Evolutionary conservation across 768 basidiomycete genomes (phyloP), one percentile per base, ranked within the genome.

Genomic region (Fomitopsis pulvina): DNA sequence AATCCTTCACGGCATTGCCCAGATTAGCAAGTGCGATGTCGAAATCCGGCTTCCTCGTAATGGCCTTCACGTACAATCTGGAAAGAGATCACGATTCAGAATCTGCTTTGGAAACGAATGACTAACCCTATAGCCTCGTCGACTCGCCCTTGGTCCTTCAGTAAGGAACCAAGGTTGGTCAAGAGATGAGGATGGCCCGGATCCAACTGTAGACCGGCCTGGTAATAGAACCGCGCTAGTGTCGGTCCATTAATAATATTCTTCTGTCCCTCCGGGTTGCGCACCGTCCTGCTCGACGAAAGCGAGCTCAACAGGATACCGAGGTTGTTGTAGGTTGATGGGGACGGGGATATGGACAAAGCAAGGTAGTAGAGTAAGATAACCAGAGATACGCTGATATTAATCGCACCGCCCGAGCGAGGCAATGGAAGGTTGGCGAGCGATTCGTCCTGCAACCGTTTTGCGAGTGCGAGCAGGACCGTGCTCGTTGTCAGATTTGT

Each of bases 11-110:
- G 0, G 74, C 73, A 58, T 76, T 78, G 16, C 70, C 76, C 60
- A 78, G 66, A 48, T 78, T 78, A 14, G 75, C 74, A 9, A 78
- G 63, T 2, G 76, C 76, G 49, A 78, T 72, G 38, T 76, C 77
- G 28, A 76, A 72, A 52, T 73, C 69, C 4, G 75, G 75, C 45
- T 76, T 72, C 34, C 55, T 53, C 32, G 64, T 46, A 14, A 76
- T 54, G 2, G 73, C 74, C 41, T 67, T 64, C 38, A 61, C 62
- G 57, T 75, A 76, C 12, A 75, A 52, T 29, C 73, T 74, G 49
- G n/a, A n/a, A 6, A 37, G 20, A 9, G 25, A 37, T n/a, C 12
- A 8, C 24, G 9, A 20, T 29, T 28, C 21, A 11, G 26, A 29
- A 16, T 26, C 43, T 55, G 30, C 30, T 22, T 39, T 8, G 26